Evolutionary conservation across 352 stramenopile genomes (phyloP), one percentile per base, ranked within the genome.

Genomic region (Phytophthora syringae): DNA sequence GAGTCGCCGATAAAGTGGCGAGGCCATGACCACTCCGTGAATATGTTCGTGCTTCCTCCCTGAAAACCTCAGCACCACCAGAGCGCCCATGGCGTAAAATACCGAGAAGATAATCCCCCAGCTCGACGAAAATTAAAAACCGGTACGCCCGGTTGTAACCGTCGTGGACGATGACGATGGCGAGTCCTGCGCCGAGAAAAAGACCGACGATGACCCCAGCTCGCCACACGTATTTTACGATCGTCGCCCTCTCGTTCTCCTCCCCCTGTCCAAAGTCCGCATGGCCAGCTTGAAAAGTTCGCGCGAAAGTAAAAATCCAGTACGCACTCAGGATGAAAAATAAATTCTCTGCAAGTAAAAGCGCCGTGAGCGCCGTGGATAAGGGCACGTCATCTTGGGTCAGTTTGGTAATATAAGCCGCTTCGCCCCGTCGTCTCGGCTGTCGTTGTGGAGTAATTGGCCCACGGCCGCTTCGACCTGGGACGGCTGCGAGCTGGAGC

Each of bases 41-140:
- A 90, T 79, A 63, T 89, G 80, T 60, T 92, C 83, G 43, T 89
- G 77, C 47, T 90, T 88, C 20, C 82, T 67, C 9, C 83, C 83
- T 15, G 73, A 80, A 24, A 75, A 71, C 13, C 72, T 47, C 21
- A 90, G 58, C 24, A 77, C 59, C 2, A 87, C 47, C 2, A 90
- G 61, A 13, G 79, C 72, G 5, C 60, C 72, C 3, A 69, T 70
- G 0, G 79, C 70, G 43, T 85, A 86, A 15, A 88, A 37, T 0
- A 88, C 70, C 30, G 77, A 84, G 32, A 81, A 53, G 37, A 87
- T 86, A 58, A 88, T 77, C 5, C 60, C 64, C 45, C 1, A 86
- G 52, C 53, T 87, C 77, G n/a, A 80, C 61, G 42, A 86, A 83
- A 48, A 72, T 82, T 49, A 90, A 60, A n/a, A 83, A 80, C 28